Conservation (phyloP, 2,329 filamentous ascomycete genomes). For the Penicillium oxalicum region DNA sequence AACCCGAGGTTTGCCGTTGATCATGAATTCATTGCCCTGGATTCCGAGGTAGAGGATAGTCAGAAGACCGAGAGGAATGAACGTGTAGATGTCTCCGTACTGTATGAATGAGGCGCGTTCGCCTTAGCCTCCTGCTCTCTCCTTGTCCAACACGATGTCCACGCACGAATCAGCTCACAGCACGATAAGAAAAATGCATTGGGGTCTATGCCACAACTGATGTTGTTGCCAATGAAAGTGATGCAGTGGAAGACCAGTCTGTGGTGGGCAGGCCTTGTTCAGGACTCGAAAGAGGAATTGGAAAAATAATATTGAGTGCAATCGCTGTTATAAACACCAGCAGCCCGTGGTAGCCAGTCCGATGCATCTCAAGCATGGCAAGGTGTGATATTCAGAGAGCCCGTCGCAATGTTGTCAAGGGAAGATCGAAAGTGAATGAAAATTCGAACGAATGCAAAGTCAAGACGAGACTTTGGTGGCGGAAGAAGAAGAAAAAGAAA, state of each 20-base stretch:
- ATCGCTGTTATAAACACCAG: too few relatives aligned
- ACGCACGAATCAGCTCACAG: constrained; percentile 60
- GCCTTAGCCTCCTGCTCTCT: not conserved
- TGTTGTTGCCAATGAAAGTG: constrained; percentile 48
- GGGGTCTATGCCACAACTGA: constrained; percentile 51
- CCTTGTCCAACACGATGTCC: not conserved
- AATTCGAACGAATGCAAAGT: too few relatives aligned
- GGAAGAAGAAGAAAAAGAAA: too few relatives aligned
- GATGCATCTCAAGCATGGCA: too few relatives aligned
- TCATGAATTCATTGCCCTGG: constrained; percentile 83
- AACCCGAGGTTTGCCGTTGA: constrained; percentile 86
- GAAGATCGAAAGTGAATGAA: too few relatives aligned
- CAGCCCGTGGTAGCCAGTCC: too few relatives aligned
- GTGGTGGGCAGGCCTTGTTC: too few relatives aligned
- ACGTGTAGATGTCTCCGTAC: constrained; percentile 89
- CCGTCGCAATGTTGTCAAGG: too few relatives aligned
- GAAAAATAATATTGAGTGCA: too few relatives aligned
- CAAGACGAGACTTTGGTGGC: too few relatives aligned
- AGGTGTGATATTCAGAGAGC: too few relatives aligned
- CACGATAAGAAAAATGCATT: constrained; percentile 73
- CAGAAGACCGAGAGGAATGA: constrained; percentile 78
- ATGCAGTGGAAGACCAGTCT: constrained; percentile 67
- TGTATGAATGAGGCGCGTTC: constrained; percentile 28
- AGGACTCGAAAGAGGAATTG: too few relatives aligned
- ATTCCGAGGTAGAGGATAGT: constrained; percentile 80